phyloP scores from a whole-genome alignment of 208 protist species.

The Angomonas ambiguus region DNA sequence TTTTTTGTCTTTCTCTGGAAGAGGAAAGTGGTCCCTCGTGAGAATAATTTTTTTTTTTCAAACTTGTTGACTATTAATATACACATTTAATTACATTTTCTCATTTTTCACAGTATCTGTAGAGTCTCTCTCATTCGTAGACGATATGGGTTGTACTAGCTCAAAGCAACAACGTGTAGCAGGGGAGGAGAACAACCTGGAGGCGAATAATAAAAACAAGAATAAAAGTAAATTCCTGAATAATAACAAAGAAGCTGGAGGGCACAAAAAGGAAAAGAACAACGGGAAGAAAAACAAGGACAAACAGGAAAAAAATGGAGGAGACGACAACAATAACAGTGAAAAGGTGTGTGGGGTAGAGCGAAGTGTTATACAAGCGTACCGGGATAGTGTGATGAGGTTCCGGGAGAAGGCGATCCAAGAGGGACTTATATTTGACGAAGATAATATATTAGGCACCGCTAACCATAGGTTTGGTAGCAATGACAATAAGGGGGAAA shows the following conservation, averaged over 20 bases:
- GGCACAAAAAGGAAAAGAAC: constrained; percentile 14
- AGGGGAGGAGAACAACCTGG: not conserved
- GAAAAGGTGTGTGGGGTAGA: too few species aligned
- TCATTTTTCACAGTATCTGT: too few species aligned
- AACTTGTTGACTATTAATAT: not conserved
- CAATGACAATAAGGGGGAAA: not conserved
- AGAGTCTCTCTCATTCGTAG: constrained; percentile 11
- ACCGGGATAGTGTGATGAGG: not conserved
- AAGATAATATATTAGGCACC: not conserved
- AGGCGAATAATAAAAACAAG: constrained; percentile 12
- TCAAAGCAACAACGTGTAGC: constrained; percentile 16
- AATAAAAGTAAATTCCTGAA: constrained; percentile 9
- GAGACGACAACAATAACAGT: not conserved
- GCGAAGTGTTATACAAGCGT: too few species aligned
- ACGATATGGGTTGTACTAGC: constrained; percentile 28
- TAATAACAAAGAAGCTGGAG: constrained; percentile 9
- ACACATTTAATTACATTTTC: constrained; percentile 2
- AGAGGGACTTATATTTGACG: not conserved
- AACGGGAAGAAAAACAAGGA: constrained; percentile 6
- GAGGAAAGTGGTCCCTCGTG: not conserved
- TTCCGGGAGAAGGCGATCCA: not conserved
- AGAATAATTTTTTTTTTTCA: not conserved
- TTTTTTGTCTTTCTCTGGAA: constrained; percentile 3
- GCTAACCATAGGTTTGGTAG: not conserved
- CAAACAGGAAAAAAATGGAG: not conserved